Evolutionary conservation across 2,329 filamentous ascomycete species (phyloP), one percentile per base, ranked within the genome.

Genomic region (Monascus ruber): DNA sequence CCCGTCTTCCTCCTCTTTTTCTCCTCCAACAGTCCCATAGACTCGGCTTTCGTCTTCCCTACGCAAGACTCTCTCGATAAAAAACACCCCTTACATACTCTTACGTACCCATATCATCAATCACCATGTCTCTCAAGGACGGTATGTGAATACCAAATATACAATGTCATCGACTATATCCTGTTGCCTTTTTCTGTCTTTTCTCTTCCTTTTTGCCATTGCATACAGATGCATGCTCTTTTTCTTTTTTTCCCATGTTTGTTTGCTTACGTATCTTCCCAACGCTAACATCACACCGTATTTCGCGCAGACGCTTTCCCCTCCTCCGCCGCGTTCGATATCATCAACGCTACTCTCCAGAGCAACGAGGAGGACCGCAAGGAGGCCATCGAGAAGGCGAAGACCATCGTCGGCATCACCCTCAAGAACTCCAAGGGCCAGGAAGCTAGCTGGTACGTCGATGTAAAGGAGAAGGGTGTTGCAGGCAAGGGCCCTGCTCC

Each of bases 371-470:
- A 76, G 48, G 84, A 86, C 55, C 80, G 81, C 67, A 83, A 93
- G 69, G 81, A 87, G 49, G 88, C 89, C 51, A 81, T 96, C 65
- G 89, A 93, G 68, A 79, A 86, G 60, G 89, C 80, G 59, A 82
- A 82, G 55, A 86, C 83, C 44, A 72, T 96, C 62, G 95, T 94
- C 63, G 81, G 81, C 44, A 96, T 98, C 69, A 86, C 78, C 39
- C 72, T 98, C 50, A 96, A 94, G 75, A 98, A 98, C 74, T 65
- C 71, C 42, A 73, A 73, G 24, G 86, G 85, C 53, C 77, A 88
- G 63, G 80, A 79, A 42, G 79, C 85, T 56, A 83, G 78, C 68
- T 98, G 91, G 91, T 78, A 93, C 70, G 85, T 98, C 52, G 91
- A 98, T 63, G 78, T 98, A 46, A 95, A 95, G 74, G 76, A 93